A percentile compares a stretch with the other conserved stretches of the same genome.
Evolutionary conservation across 306 rosid species (phyloP).

Genomic region (Prunus mume): DNA sequence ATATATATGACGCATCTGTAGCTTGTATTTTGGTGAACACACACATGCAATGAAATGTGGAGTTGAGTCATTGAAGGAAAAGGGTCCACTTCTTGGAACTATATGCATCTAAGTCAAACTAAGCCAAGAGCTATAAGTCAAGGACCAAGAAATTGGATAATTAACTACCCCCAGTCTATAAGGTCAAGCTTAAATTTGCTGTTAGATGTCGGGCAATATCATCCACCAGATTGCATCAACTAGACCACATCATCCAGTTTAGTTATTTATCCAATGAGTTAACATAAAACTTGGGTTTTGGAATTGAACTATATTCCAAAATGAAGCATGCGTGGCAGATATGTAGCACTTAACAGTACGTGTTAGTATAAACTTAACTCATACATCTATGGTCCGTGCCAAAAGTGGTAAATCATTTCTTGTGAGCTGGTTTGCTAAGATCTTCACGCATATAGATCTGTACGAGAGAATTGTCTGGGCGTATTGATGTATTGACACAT

Average conservation of each 20-base stretch:
- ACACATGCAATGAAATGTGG: conserved; percentile 11
- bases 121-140: conserved; percentile 47
- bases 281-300: neutral
- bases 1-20: no score
- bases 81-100: conserved; percentile 29
- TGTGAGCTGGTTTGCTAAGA: conserved; percentile 21
- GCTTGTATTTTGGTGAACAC: neutral
- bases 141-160: conserved; percentile 35
- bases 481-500: neutral
- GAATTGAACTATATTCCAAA: neutral
- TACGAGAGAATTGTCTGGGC: neutral
- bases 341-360: conserved; percentile 4
- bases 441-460: conserved; percentile 26
- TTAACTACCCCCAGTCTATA: conserved; percentile 26
- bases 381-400: conserved; percentile 25
- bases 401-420: conserved; percentile 22
- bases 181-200: neutral
- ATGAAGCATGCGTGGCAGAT: conserved; percentile 9
- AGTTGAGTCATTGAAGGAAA: conserved; percentile 6
- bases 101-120: conserved; percentile 25
- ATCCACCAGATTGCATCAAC: neutral
- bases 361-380: neutral
- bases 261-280: conserved; percentile 1
- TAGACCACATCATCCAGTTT: neutral
- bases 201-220: neutral